Conservation (phyloP, 495 filamentous ascomycete species). For the Trichoderma asperelloides region DNA sequence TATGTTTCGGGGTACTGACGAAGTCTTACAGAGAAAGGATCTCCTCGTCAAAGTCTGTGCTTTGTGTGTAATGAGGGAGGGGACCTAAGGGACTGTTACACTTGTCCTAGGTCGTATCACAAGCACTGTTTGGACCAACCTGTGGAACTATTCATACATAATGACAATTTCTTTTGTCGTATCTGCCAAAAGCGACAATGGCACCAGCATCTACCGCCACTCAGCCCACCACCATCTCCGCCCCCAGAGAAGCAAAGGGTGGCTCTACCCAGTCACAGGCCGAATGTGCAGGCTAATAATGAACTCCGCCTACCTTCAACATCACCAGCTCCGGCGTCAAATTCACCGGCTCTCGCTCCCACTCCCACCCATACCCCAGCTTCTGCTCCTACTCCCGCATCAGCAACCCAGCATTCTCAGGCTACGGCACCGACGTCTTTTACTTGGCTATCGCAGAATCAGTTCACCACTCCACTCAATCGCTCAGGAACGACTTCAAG, state of each 20-base stretch:
- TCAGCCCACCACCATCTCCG: not conserved
- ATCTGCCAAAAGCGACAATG: not conserved
- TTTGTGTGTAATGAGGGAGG: not conserved
- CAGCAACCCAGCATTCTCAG: not conserved
- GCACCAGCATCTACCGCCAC: not conserved
- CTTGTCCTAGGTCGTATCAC: not conserved
- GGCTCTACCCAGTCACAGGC: not conserved
- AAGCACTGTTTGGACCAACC: not conserved
- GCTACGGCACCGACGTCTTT: not conserved
- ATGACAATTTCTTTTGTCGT: not conserved
- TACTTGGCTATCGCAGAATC: not conserved
- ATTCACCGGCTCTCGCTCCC: not conserved
- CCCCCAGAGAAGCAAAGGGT: not conserved
- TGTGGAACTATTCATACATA: not conserved
- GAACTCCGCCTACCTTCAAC: not conserved
- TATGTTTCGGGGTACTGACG: not conserved
- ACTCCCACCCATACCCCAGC: not conserved
- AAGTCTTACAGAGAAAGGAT: not conserved
- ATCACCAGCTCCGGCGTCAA: not conserved
- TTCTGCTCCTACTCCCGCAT: not conserved
- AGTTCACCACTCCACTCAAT: not conserved
- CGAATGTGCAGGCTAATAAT: not conserved
- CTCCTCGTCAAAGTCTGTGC: not conserved
- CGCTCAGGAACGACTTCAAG: not conserved
- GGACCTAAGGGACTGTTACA: not conserved